Evolutionary conservation across 768 basidiomycete species (phyloP), one percentile per base, ranked within the genome.

Genomic region (Kwoniella mangroviensis): DNA sequence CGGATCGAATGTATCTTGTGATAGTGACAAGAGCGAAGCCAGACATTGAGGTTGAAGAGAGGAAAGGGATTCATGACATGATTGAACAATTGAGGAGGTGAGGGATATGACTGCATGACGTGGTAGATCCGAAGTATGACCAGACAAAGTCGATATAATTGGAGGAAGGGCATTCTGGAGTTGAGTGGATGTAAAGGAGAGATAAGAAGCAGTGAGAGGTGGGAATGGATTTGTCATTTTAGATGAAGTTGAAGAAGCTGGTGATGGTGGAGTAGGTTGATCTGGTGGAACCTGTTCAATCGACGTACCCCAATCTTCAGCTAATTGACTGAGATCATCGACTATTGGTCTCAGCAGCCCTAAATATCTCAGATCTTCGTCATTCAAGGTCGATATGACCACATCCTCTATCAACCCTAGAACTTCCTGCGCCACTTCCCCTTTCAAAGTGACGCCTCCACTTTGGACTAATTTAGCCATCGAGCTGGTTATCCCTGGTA

Each of bases 401-500:
- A 80, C 67, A 21, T 78, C 76, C 40, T 74, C 69, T 7, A 77
- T 63, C 15, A 75, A 22, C 6, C 67, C 76, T 11, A 58, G 62
- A 7, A 68, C 61, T 40, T 68, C 49, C 12, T 69, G 68, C 0
- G 70, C 76, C 6, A 77, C 73, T 24, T 79, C 75, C 4, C 77
- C 79, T 51, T 79, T 77, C 15, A 81, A 57, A 2, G 49, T 34
- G 13, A 67, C 75, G 0, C 73, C 68, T 15, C 68, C 66, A 0
- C 88, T 90, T 1, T 91, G 85, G 5, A 90, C 87, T 15, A 93
- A 82, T 76, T 90, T 92, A 34, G 87, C 87, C 88, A 91, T 90
- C 19, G 86, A 82, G 75, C 92, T 94, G 69, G 93, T 87, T 41
- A 91, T 87, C 1, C 95, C 95, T 0, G 95, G 95, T 34, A 98